phyloP scores from a whole-genome alignment of 1,284 basidiomycete genomes.

The Rhodofomes roseus region DNA sequence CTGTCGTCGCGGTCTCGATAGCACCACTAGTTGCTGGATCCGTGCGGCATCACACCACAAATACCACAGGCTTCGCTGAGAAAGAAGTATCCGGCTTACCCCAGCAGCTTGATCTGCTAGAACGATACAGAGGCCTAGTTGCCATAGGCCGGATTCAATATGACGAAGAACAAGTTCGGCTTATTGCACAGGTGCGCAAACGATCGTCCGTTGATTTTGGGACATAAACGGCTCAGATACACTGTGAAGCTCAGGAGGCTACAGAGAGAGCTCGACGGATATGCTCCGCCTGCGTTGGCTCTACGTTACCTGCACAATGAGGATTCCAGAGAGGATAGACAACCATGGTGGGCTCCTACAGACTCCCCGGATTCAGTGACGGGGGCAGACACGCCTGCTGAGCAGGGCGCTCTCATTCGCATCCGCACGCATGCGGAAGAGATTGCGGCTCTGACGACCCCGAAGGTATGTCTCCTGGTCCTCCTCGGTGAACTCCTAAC shows the following conservation, averaged over 20 bases:
- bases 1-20: conserved; percentile 20
- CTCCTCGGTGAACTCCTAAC: neutral
- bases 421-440: conserved; percentile 57
- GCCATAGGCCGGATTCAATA: conserved; percentile 47
- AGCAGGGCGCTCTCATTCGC: conserved; percentile 39
- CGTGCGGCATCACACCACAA: neutral
- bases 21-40: no score
- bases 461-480: conserved; percentile 37
- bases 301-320: conserved; percentile 25
- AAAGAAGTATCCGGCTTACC: conserved; percentile 4
- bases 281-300: conserved; percentile 41
- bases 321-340: neutral
- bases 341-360: conserved; percentile 27
- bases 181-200: conserved; percentile 52
- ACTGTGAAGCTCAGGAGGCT: conserved; percentile 41
- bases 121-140: conserved; percentile 27
- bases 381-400: conserved; percentile 6
- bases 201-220: neutral
- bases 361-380: conserved; percentile 9
- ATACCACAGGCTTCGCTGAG: no score
- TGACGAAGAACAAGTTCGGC: conserved; percentile 64
- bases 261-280: conserved; percentile 42
- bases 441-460: conserved; percentile 52
- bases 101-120: conserved; percentile 24
- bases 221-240: neutral